Base-by-base conservation (phyloP, 2,329 filamentous ascomycete genomes). In the Talaromyces islandicus region DNA sequence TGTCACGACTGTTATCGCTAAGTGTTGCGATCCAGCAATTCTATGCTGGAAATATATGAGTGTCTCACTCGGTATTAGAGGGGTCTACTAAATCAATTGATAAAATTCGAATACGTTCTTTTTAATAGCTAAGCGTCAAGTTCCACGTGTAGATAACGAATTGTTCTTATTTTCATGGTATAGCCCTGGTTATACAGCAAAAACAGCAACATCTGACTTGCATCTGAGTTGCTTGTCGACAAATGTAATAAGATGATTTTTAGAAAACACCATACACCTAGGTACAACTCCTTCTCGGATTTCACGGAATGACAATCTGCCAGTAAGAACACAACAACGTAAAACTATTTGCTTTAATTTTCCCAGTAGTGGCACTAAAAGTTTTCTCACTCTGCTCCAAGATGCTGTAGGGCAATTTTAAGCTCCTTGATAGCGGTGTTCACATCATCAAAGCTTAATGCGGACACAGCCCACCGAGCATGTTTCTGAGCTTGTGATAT, bases 391-490 rank as follows among this genome's bases (percentile, higher is more conserved):
- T 77, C 77, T 12, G 86, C 88, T 2, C 91, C 91, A 54, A 97
- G 76, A 19, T 81, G 77, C 59, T 83, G 79, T 63, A 99, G 76
- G 3, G 94, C 94, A 61, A 85, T 86, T 57, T 85, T 85, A 63
- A 99, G 74, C 71, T 99, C 92, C 69, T 88, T 87, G 4, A 97
- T 87, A 0, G 94, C 94, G 0, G 94, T 99, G 1, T 88, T 82
- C 1, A 96, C 89, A 72, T 99, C 94, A 67, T 99, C 94, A 74
- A 99, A 99, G 68, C 97, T 96, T 54, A 99, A 78, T 0, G 94
- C 94, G 11, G 92, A 97, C 48, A 97, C 96, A 0, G 94, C 94
- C 91, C 91, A 99, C 69, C 91, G 92, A 2, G 93, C 92, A 77
- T 97, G 94, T 72, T 97, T 99, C 73, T 96, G 92, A 4, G 94